A percentile compares a stretch with the other conserved stretches of the same genome.
Conservation (phyloP, 2,329 filamentous ascomycete genomes). For the Rutstroemia sp. region DNA sequence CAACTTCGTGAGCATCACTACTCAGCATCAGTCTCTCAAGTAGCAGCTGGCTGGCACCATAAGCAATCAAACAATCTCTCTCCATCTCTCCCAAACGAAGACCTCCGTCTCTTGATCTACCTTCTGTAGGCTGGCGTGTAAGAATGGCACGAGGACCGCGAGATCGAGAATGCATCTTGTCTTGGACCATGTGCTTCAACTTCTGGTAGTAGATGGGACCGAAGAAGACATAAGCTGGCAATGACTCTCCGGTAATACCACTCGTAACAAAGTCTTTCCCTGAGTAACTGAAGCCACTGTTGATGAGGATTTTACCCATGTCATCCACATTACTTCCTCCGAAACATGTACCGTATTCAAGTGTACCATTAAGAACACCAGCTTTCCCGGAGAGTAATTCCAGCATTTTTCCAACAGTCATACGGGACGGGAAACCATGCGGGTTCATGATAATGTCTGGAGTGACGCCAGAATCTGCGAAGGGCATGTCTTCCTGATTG, state of each 20-base stretch:
- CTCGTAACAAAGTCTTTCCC: slow-evolving; percentile 96
- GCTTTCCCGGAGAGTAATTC: slow-evolving; percentile 94
- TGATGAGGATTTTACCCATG: slow-evolving; percentile 78
- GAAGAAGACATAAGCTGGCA: slow-evolving; percentile 96
- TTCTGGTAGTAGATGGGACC: slow-evolving; percentile 99
- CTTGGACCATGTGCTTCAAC: slow-evolving; percentile 99
- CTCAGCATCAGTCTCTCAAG: slow-evolving; percentile 92
- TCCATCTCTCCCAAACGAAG: slow-evolving; percentile 97
- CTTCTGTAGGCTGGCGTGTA: slow-evolving; percentile 92
- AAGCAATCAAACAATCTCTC: slow-evolving; percentile 94
- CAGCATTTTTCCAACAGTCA: slow-evolving; percentile 98
- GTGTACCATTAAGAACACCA: slow-evolving; percentile 73
- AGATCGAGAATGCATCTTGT: slow-evolving; percentile 97
- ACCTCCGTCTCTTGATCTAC: slow-evolving; percentile 85
- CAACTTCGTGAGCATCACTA: slow-evolving; percentile 82
- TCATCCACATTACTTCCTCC: slow-evolving; percentile 78
- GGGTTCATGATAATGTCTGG: slow-evolving; percentile 99
- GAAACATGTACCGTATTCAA: slow-evolving; percentile 86
- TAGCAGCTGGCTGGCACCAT: slow-evolving; percentile 86
- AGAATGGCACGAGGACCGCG: slow-evolving; percentile 86
- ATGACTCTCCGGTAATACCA: slow-evolving; percentile 86
- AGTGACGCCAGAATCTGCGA: slow-evolving; percentile 82
- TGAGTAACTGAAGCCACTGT: slow-evolving; percentile 89
- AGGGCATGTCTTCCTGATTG: slow-evolving; percentile 94
- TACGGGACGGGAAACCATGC: slow-evolving; percentile 97